Evolutionary conservation across 768 basidiomycete species (phyloP).

Genomic region (Fomitopsis pulvina): DNA sequence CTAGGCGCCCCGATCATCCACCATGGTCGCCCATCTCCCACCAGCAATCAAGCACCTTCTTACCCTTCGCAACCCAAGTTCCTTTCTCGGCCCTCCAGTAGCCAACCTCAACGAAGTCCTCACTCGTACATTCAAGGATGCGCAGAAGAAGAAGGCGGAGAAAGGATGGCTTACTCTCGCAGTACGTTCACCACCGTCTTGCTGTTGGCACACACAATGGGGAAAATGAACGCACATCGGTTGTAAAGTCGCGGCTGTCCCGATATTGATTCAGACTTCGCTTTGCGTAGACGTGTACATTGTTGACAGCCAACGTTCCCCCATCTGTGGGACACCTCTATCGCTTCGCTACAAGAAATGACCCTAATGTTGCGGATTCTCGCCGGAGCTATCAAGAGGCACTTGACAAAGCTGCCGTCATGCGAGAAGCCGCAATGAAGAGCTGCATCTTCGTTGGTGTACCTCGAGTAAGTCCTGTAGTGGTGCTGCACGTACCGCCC

Average conservation of each 20-base stretch:
- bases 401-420: slow-evolving; percentile 70
- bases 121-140: slow-evolving; percentile 56
- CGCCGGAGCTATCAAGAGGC: slow-evolving; percentile 45
- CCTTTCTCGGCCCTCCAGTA: slow-evolving; percentile 49
- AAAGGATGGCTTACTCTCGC: slow-evolving; percentile 79
- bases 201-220: neutral
- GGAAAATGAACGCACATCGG: neutral
- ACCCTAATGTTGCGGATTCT: slow-evolving; percentile 32
- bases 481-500: neutral
- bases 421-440: slow-evolving; percentile 87
- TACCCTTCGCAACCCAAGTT: slow-evolving; percentile 58
- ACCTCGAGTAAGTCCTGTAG: slow-evolving; percentile 41
- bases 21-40: slow-evolving; percentile 44
- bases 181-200: slow-evolving; percentile 31
- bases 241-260: neutral
- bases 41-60: slow-evolving; percentile 66
- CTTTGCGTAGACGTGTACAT: slow-evolving; percentile 61
- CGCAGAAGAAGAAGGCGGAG: slow-evolving; percentile 55
- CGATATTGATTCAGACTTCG: neutral
- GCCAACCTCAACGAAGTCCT: slow-evolving; percentile 50
- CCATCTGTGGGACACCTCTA: slow-evolving; percentile 76
- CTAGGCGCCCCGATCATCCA: slow-evolving; percentile 4
- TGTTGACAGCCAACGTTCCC: slow-evolving; percentile 79
- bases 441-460: slow-evolving; percentile 87
- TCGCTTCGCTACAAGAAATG: slow-evolving; percentile 59